Conservation (phyloP, 352 stramenopile genomes). For the Pythium sukuiense region DNA sequence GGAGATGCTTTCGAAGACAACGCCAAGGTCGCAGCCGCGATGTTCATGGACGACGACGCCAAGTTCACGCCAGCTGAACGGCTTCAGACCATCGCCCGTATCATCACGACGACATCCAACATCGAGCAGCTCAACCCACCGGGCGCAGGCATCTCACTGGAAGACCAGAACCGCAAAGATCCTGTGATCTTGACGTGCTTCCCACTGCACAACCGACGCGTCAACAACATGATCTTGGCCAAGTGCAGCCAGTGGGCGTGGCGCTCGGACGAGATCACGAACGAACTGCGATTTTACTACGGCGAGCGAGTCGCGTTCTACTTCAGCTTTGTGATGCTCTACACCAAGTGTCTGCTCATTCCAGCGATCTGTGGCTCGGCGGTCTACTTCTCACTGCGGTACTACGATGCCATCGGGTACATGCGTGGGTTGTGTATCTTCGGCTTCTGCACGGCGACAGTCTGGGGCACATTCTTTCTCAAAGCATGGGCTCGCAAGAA, state of each 20-base stretch:
- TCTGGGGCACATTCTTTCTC: constrained; percentile 80
- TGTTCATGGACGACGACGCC: constrained; percentile 47
- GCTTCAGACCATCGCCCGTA: constrained; percentile 85
- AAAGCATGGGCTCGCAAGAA: constrained; percentile 81
- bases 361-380: constrained; percentile 55
- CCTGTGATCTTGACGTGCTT: constrained; percentile 79
- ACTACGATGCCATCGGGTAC: constrained; percentile 70
- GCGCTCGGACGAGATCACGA: constrained; percentile 79
- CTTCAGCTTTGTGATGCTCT: constrained; percentile 85
- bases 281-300: constrained; percentile 84
- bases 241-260: constrained; percentile 79
- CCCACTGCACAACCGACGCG: constrained; percentile 80
- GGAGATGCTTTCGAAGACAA: constrained; percentile 27
- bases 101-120: constrained; percentile 78
- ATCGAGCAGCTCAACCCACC: constrained; percentile 75
- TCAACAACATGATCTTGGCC: constrained; percentile 63
- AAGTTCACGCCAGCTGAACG: constrained; percentile 84
- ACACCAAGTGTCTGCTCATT: constrained; percentile 77
- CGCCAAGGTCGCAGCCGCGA: constrained; percentile 16
- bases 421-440: constrained; percentile 82
- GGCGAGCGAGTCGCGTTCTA: constrained; percentile 85
- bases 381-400: constrained; percentile 72
- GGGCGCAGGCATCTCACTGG: constrained; percentile 72
- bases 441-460: constrained; percentile 66
- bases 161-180: constrained; percentile 75